Base-by-base conservation (phyloP, 2,329 filamentous ascomycete species). In the Mycosphaerelloides madeirae region DNA sequence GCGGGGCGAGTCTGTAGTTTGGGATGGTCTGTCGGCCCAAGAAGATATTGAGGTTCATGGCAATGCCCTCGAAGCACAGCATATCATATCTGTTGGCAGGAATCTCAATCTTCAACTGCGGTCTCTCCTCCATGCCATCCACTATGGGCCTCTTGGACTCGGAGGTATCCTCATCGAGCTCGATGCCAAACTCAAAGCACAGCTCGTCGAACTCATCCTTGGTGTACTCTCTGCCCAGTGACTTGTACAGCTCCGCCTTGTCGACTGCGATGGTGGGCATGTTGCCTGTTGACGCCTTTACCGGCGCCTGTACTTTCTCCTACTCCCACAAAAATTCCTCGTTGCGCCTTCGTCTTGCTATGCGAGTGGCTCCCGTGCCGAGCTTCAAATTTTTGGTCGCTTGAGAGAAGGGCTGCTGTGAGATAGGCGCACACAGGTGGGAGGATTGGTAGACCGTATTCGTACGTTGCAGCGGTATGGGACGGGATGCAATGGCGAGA, bases 221-320 rank as follows among this genome's bases (percentile, higher is more conserved):
- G 43, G 91, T 95, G 68, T 79, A 96, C 80, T 93, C 83, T 71
- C 84, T 83, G 64, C 89, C 91, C 48, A 98, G 80, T 66, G 87
- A 89, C 73, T 94, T 83, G 78, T 86, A 97, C 65, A 98, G 87
- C 65, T 84, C 87, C 63, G 89, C 90, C 76, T 97, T 98, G 76
- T 97, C 87, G 60, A 97, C 90, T 59, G 84, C 79, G 61, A 98
- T 96, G 66, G 93, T 98, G 72, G 93, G 93, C 93, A 96, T 96
- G 50, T 67, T 80, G 69, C 34, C 34, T 32, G 65, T 16, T n/a
- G 43, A 36, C 46, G 53, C 54, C 48, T 20, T 35, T 16, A 6
- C 22, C 29, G 38, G 40, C 44, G 41, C 34, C 31, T 22, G 14
- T 20, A 25, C 22, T 25, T 9, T 25, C 22, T 25, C 9, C 22